Evolutionary conservation across 306 rosid genomes (phyloP).

Genomic region (Rubus parviflorus): DNA sequence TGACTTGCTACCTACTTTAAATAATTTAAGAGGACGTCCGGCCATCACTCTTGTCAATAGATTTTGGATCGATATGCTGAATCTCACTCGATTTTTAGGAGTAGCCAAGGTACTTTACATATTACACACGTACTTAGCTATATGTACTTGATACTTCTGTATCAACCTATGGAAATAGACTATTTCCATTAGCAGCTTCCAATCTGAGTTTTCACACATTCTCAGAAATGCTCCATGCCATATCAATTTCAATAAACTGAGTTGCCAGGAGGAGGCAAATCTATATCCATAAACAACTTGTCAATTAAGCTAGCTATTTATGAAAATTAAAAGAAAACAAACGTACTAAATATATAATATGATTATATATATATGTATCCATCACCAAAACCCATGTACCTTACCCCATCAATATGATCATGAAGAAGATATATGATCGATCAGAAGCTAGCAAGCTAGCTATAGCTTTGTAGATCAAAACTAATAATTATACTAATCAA

Average conservation of each 20-base stretch:
- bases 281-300: neutral
- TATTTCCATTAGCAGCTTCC: neutral
- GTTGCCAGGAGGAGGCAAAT: neutral
- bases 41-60: neutral
- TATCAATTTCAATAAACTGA: neutral
- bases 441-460: neutral
- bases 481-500: neutral
- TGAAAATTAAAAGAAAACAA: neutral
- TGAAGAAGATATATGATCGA: neutral
- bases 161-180: neutral
- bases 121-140: neutral
- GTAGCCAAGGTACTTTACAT: neutral
- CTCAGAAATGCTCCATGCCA: neutral
- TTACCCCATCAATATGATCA: neutral
- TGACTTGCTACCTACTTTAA: neutral
- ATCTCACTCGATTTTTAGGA: neutral
- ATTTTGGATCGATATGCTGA: neutral
- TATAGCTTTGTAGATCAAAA: neutral
- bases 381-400: neutral
- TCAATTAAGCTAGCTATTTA: neutral
- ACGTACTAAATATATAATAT: neutral
- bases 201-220: neutral
- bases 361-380: neutral
- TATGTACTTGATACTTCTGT: neutral
- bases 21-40: neutral